These are phyloP conservation scores for Camellia oleifera DNA, from an alignment of 179 eudicot genomes.

Conservation along the genomic window DNA sequence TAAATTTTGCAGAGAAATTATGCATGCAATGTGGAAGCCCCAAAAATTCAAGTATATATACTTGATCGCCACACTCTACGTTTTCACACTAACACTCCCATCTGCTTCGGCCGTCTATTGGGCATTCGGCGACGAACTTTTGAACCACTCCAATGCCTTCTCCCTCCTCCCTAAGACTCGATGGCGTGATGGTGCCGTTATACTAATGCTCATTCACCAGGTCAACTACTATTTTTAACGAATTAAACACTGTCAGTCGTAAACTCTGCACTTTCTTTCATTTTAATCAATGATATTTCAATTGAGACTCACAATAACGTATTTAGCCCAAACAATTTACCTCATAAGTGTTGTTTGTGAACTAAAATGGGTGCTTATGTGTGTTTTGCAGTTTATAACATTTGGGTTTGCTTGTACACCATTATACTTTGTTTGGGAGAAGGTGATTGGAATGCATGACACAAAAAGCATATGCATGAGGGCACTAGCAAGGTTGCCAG, in stretches of 20 bases:
- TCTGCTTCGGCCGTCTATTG: conserved; percentile 74
- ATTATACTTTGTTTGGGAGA: conserved; percentile 71
- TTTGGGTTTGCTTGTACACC: conserved; percentile 74
- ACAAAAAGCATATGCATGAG: conserved; percentile 63
- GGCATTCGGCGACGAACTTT: conserved; percentile 79
- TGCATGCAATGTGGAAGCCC: conserved; percentile 34
- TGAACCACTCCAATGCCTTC: conserved; percentile 76
- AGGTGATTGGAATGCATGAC: conserved; percentile 66
- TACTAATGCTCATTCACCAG: conserved; percentile 90
- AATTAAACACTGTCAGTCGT: no score
- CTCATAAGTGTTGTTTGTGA: no score
- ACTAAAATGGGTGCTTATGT: no score
- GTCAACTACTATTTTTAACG: conserved; percentile 16
- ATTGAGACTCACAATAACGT: no score
- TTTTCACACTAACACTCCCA: conserved; percentile 75
- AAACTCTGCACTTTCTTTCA: no score
- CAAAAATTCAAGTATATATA: conserved; percentile 81
- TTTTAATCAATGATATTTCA: no score
- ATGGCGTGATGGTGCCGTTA: conserved; percentile 75
- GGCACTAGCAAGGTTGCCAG: conserved; percentile 61
- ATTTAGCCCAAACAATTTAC: no score
- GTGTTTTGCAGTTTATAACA: conserved; percentile 52
- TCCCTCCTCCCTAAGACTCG: conserved; percentile 59
- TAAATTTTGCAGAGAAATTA: conserved; percentile 53
- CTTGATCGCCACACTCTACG: conserved; percentile 69